phyloP scores from a whole-genome alignment of 2,329 filamentous ascomycete genomes.

The Fragosphaeria purpurea region DNA sequence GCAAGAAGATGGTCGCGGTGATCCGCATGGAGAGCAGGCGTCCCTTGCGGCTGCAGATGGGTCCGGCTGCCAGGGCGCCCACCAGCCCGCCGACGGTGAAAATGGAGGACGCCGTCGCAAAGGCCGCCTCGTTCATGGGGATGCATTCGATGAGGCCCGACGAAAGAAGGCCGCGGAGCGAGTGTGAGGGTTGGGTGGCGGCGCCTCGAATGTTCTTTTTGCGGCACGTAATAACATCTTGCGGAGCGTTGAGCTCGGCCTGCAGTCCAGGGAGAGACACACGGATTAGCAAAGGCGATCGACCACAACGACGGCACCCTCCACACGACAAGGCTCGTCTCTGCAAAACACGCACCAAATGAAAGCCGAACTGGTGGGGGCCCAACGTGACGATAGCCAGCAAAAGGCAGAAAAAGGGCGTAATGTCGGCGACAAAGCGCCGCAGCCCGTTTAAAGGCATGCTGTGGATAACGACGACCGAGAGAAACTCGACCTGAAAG shows the following conservation, averaged over 20 bases:
- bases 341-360: conserved; percentile 48
- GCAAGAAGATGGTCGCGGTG: conserved; percentile 65
- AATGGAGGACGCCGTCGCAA: conserved; percentile 79
- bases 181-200: conserved; percentile 14
- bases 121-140: conserved; percentile 70
- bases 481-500: no score
- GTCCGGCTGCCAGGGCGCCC: conserved; percentile 72
- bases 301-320: no score
- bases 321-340: conserved; percentile 1
- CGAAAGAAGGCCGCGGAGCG: conserved; percentile 18
- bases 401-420: conserved; percentile 67
- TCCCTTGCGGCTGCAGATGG: conserved; percentile 67
- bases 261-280: conserved; percentile 22
- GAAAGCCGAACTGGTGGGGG: conserved; percentile 88
- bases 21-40: conserved; percentile 65
- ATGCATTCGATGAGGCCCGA: conserved; percentile 63
- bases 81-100: conserved; percentile 83
- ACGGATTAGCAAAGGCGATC: not conserved
- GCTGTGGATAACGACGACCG: no score
- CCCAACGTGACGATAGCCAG: conserved; percentile 72
- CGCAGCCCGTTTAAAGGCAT: conserved; percentile 25
- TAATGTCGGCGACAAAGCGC: conserved; percentile 40
- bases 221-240: conserved; percentile 85
- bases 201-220: conserved; percentile 32
- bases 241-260: conserved; percentile 91